Percentiles rank a stretch among this genome's conserved stretches.
These are phyloP conservation scores for Chaetothyriales sp. DNA, from an alignment of 2,329 filamentous ascomycete species.

Conservation along the genomic window DNA sequence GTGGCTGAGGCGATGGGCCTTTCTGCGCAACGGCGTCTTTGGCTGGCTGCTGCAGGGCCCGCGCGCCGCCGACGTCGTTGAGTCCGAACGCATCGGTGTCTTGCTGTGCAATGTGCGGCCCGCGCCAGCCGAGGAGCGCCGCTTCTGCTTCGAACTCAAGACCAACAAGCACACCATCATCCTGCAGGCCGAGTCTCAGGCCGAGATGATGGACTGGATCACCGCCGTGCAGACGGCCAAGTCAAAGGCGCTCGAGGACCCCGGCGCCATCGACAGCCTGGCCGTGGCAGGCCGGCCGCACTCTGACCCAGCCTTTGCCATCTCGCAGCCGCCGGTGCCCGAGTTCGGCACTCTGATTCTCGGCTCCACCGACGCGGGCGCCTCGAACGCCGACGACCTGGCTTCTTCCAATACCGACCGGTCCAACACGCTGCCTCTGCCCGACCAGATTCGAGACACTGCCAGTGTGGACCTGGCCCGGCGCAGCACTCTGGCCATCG, in stretches of 20 bases:
- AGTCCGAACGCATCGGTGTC: constrained; percentile 92
- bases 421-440: constrained; percentile 50
- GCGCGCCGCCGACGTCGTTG: constrained; percentile 71
- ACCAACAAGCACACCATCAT: constrained; percentile 86
- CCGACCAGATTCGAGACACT: constrained; percentile 45
- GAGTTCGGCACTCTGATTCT: constrained; percentile 75
- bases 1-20: constrained; percentile 91
- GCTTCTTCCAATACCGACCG: constrained; percentile 43
- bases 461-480: constrained; percentile 59
- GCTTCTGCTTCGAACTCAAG: constrained; percentile 97
- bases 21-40: constrained; percentile 89
- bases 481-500: constrained; percentile 38
- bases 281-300: constrained; percentile 33
- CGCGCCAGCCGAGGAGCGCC: constrained; percentile 78
- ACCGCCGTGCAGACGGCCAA: constrained; percentile 88
- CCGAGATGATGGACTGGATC: constrained; percentile 87
- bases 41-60: constrained; percentile 79
- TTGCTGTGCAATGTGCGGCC: constrained; percentile 85
- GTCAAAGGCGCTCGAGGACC: constrained; percentile 73
- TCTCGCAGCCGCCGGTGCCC: constrained; percentile 72
- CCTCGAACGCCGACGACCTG: constrained; percentile 40
- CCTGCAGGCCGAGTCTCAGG: constrained; percentile 84
- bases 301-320: constrained; percentile 68
- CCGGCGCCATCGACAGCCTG: constrained; percentile 40
- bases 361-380: constrained; percentile 45